Percentiles rank a stretch among this genome's conserved stretches.
phyloP scores from a whole-genome alignment of 495 filamentous ascomycete genomes.

The Penicillium bovifimosum region DNA sequence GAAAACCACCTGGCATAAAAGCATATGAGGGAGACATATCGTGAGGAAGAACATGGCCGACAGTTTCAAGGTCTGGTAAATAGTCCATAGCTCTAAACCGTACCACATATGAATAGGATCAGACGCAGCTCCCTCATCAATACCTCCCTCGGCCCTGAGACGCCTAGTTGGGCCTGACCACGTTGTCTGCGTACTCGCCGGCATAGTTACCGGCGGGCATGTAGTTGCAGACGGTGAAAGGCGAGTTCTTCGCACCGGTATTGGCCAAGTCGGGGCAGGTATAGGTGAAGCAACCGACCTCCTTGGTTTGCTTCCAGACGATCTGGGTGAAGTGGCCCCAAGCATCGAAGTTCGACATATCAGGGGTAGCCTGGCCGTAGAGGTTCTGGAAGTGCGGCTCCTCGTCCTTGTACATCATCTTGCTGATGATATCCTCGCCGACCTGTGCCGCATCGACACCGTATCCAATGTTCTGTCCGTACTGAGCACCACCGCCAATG shows the following conservation, averaged over 20 bases:
- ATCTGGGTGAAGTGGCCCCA: slow-evolving; percentile 93
- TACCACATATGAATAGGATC: background rate
- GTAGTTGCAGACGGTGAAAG: slow-evolving; percentile 89
- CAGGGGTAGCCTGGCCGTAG: slow-evolving; percentile 42
- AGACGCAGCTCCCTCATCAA: background rate
- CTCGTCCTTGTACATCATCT: slow-evolving; percentile 78
- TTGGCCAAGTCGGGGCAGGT: slow-evolving; percentile 48
- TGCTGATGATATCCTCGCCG: slow-evolving; percentile 60
- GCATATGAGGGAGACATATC: slow-evolving; percentile 4
- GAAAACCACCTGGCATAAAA: slow-evolving; percentile 1
- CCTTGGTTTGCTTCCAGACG: slow-evolving; percentile 68
- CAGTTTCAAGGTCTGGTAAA: background rate
- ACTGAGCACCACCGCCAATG: slow-evolving; percentile 52
- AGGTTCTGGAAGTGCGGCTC: slow-evolving; percentile 42
- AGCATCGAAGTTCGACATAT: slow-evolving; percentile 56
- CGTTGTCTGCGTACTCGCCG: slow-evolving; percentile 60
- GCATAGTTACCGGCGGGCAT: slow-evolving; percentile 62
- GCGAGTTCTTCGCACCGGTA: slow-evolving; percentile 41
- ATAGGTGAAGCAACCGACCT: slow-evolving; percentile 68
- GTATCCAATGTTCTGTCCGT: slow-evolving; percentile 82
- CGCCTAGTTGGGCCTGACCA: slow-evolving; percentile 44
- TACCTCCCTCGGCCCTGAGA: background rate
- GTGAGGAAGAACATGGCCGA: background rate
- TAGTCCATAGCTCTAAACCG: background rate
- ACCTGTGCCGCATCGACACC: slow-evolving; percentile 43